Conservation (phyloP, 1,139 yeast genomes). For the Nadsonia commutata region DNA sequence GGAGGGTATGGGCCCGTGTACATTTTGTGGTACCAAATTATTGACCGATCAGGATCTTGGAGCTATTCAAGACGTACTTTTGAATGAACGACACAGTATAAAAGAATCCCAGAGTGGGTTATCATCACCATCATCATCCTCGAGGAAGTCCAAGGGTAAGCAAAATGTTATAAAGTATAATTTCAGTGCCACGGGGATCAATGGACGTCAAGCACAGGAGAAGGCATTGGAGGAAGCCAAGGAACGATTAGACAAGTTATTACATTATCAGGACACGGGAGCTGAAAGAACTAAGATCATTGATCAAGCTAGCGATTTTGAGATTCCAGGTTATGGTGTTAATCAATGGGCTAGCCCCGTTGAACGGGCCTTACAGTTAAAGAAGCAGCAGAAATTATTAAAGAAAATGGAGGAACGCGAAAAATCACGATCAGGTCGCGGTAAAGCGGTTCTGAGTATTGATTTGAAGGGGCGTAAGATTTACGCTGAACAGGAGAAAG, state of each 20-base stretch:
- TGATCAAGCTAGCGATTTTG: conserved; percentile 87
- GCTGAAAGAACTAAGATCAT: conserved; percentile 84
- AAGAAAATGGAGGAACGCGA: conserved; percentile 48
- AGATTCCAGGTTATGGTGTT: conserved; percentile 33
- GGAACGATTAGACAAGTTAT: conserved; percentile 51
- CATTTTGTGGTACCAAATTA: conserved; percentile 61
- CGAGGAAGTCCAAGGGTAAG: background rate
- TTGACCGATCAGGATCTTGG: conserved; percentile 43
- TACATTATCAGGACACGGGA: conserved; percentile 73
- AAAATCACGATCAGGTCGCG: conserved; percentile 50
- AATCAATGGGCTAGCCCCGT: conserved; percentile 78
- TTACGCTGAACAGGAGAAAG: background rate
- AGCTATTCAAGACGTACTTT: conserved; percentile 33
- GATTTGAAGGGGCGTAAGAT: conserved; percentile 38
- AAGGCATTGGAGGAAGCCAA: conserved; percentile 43
- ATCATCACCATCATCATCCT: background rate
- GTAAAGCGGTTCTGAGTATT: conserved; percentile 61
- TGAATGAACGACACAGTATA: background rate
- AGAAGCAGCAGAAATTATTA: conserved; percentile 64
- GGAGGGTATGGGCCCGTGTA: conserved; percentile 83
- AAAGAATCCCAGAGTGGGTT: background rate
- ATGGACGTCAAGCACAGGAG: conserved; percentile 32
- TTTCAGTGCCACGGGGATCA: conserved; percentile 15
- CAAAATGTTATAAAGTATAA: conserved; percentile 5
- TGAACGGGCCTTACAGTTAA: conserved; percentile 71